phyloP scores from a whole-genome alignment of 2,329 filamentous ascomycete genomes.

The Cryphonectria japonica region DNA sequence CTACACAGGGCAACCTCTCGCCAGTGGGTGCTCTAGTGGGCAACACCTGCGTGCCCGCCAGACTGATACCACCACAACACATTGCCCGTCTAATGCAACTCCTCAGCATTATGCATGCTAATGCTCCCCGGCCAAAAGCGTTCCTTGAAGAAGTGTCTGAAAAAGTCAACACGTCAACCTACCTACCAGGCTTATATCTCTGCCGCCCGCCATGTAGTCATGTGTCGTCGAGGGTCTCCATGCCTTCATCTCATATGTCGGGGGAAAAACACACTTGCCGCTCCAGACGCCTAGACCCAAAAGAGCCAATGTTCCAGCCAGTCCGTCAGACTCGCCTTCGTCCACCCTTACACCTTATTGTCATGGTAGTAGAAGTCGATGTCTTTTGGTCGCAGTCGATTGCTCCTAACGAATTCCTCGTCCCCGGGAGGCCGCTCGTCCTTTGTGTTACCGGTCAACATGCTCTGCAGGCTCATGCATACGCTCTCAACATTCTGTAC shows the following conservation, averaged over 20 bases:
- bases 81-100: neutral
- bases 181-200: neutral
- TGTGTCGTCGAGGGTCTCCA: neutral
- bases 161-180: neutral
- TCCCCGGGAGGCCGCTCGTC: constrained; percentile 90
- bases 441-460: constrained; percentile 93
- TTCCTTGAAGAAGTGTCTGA: neutral
- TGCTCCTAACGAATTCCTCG: constrained; percentile 82
- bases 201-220: neutral
- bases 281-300: constrained; percentile 18
- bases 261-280: neutral
- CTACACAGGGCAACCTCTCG: neutral
- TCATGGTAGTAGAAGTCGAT: constrained; percentile 96
- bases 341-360: constrained; percentile 63
- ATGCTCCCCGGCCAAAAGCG: neutral
- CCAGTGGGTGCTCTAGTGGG: neutral
- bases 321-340: neutral
- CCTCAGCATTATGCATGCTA: neutral
- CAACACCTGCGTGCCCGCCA: neutral
- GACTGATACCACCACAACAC: neutral
- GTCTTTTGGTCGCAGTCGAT: constrained; percentile 79
- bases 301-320: neutral
- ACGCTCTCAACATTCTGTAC: constrained; percentile 97
- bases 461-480: constrained; percentile 96
- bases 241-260: constrained; percentile 9